phyloP scores from a whole-genome alignment of 73 alveolate species.

The Paramecium sexaurelia region DNA sequence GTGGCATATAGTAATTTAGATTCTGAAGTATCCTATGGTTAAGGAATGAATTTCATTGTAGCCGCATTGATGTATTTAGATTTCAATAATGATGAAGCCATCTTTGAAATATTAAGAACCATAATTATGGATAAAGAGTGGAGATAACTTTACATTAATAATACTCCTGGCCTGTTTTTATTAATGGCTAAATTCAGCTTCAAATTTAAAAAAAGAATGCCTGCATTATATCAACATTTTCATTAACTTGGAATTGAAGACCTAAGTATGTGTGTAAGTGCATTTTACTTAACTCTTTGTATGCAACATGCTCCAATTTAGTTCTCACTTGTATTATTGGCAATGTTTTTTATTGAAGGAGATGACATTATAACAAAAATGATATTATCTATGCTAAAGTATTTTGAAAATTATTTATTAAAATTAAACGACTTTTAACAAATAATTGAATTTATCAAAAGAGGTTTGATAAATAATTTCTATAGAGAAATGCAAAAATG shows the following conservation, averaged over 20 bases:
- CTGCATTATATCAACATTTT: not conserved
- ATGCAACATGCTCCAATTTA: conserved; percentile 1
- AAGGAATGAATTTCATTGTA: conserved; percentile 48
- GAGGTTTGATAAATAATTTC: not conserved
- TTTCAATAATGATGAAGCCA: not conserved
- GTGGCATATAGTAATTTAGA: conserved; percentile 33
- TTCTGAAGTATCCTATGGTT: conserved; percentile 2
- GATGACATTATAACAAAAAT: not conserved
- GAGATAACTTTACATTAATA: not conserved
- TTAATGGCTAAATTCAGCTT: not conserved
- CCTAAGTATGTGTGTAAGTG: not conserved
- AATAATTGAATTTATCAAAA: not conserved
- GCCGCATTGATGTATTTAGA: not conserved
- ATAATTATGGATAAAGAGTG: conserved; percentile 39
- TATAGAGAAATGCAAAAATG: conserved; percentile 29
- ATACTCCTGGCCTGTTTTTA: not conserved
- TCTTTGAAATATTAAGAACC: not conserved
- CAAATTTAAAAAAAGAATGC: conserved; percentile 15
- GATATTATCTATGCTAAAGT: not conserved
- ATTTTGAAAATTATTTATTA: not conserved
- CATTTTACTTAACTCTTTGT: not conserved
- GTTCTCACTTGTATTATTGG: not conserved
- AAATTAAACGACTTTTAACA: conserved; percentile 4
- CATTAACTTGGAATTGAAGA: not conserved
- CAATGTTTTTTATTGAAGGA: conserved; percentile 35